Evolutionary conservation across 768 basidiomycete species (phyloP), one percentile per base, ranked within the genome.

Genomic region (Sutorius australiensis): DNA sequence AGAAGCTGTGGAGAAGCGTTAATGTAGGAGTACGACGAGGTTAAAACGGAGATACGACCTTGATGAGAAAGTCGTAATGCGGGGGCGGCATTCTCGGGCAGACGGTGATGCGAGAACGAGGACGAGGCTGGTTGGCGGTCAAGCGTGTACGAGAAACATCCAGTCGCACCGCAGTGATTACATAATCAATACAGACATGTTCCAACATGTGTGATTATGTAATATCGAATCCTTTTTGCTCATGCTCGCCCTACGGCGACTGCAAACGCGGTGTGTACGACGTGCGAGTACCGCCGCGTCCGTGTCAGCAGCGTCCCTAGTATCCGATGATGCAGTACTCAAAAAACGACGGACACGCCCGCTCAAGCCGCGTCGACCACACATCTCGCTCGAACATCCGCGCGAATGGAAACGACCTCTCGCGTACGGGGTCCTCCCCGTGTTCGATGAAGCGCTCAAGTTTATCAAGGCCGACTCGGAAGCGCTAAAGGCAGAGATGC

Each of bases 31-130:
- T 17, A 11, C 11, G 12, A 31, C 43, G 40, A 51, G 56, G 59
- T 58, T 51, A 53, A 47, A 37, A 50, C n/a, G 47, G 42, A 14
- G 33, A 3, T 39, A 32, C 36, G 50, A 88, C 90, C 79, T 90
- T 95, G 84, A 94, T 92, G 72, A 95, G 81, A 66, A 97, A 95
- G 78, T 98, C 95, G 76, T 98, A 98, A 73, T 97, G 93, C 47
- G 92, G 89, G 51, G 90, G 88, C 47, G 90, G 89, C 90, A 92
- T 92, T 61, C 57, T 65, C 33, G 46, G 21, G 40, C 38, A 27
- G 16, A 27, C n/a, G n/a, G 31, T 14, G 17, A 24, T 7, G 10
- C 17, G 33, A 17, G 17, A 32, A 9, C 2, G 31, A 39, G 16
- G 13, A 5, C 6, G 11, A 34, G 1, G 17, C 2, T 13, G 24